A percentile compares a stretch with the other conserved stretches of the same genome.
phyloP scores from a whole-genome alignment of 352 stramenopile genomes.

The Phytophthora chlamydospora region DNA sequence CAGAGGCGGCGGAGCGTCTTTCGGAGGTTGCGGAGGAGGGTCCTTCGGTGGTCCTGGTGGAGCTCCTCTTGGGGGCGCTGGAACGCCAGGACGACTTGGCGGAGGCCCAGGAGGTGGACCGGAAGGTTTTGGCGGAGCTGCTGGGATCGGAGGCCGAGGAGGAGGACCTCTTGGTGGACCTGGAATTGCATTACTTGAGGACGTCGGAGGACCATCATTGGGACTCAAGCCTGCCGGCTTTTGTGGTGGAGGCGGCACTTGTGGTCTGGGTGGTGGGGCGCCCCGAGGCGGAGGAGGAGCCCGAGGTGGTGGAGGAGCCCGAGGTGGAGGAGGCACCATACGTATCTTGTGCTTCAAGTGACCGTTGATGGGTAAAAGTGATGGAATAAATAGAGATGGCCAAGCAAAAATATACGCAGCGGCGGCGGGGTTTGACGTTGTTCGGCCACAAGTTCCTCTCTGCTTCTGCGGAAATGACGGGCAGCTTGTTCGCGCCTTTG shows the following conservation, averaged over 20 bases:
- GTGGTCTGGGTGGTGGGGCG: slow-evolving; percentile 27
- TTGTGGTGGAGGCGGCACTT: slow-evolving; percentile 22
- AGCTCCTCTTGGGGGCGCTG: slow-evolving; percentile 49
- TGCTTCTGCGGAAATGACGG: slow-evolving; percentile 25
- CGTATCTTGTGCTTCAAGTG: slow-evolving; percentile 23
- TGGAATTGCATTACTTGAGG: slow-evolving; percentile 30
- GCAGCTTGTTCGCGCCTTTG: slow-evolving; percentile 21
- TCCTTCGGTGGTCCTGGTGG: slow-evolving; percentile 56
- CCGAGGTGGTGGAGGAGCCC: slow-evolving; percentile 15
- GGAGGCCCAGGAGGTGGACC: slow-evolving; percentile 35
- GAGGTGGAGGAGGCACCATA: slow-evolving; percentile 32
- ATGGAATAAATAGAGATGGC: slow-evolving; percentile 15
- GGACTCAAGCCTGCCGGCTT: slow-evolving; percentile 5
- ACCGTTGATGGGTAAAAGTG: slow-evolving; percentile 6
- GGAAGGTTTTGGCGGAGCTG: slow-evolving; percentile 33
- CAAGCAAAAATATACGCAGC: slow-evolving; percentile 26
- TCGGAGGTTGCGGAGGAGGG: slow-evolving; percentile 55
- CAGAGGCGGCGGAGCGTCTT: slow-evolving; percentile 45
- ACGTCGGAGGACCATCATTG: slow-evolving; percentile 20
- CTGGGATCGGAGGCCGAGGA: slow-evolving; percentile 31
- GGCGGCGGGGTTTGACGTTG: not conserved
- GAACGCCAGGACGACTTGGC: slow-evolving; percentile 22
- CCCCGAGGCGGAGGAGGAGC: slow-evolving; percentile 21
- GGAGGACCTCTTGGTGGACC: slow-evolving; percentile 34
- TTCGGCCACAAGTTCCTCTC: not conserved